A percentile compares a stretch with the other conserved stretches of the same genome.
These are phyloP conservation scores for Nidularia sp. DNA, from an alignment of 768 basidiomycete species.

Conservation along the genomic window DNA sequence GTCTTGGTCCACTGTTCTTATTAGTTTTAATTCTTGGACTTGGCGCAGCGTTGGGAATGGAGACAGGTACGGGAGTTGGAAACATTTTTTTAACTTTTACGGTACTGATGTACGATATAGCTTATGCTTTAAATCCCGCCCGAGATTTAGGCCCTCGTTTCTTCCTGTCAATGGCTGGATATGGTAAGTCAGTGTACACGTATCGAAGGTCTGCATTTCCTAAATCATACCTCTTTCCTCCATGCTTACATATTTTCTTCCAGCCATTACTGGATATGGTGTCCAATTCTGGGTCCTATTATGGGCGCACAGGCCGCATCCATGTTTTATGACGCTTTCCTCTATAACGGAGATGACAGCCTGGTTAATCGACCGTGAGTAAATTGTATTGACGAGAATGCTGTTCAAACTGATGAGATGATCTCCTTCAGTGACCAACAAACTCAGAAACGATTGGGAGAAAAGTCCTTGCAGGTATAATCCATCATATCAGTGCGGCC, in stretches of 20 bases:
- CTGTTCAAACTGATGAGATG: too few relatives aligned
- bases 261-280: slow-evolving; percentile 77
- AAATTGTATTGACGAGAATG: too few relatives aligned
- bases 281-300: slow-evolving; percentile 56
- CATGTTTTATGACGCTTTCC: slow-evolving; percentile 55
- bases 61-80: slow-evolving; percentile 32
- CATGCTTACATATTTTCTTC: slow-evolving; percentile 14
- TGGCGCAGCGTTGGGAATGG: slow-evolving; percentile 53
- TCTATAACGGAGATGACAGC: slow-evolving; percentile 56
- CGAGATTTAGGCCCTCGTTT: slow-evolving; percentile 58
- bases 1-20: slow-evolving; percentile 50
- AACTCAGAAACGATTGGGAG: too few relatives aligned
- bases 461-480: too few relatives aligned
- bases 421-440: too few relatives aligned
- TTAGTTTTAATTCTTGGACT: slow-evolving; percentile 58
- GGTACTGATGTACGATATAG: slow-evolving; percentile 9
- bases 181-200: slow-evolving; percentile 44
- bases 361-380: slow-evolving; percentile 3
- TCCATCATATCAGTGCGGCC: too few relatives aligned
- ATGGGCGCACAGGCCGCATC: slow-evolving; percentile 54
- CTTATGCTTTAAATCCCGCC: slow-evolving; percentile 32
- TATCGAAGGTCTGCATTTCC: slow-evolving; percentile 36
- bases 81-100: background rate
- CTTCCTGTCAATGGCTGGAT: slow-evolving; percentile 69
- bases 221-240: background rate